Percentiles rank a stretch among this genome's conserved stretches.
These are phyloP conservation scores for Quercus rubra DNA, from an alignment of 306 rosid genomes.

Conservation along the genomic window DNA sequence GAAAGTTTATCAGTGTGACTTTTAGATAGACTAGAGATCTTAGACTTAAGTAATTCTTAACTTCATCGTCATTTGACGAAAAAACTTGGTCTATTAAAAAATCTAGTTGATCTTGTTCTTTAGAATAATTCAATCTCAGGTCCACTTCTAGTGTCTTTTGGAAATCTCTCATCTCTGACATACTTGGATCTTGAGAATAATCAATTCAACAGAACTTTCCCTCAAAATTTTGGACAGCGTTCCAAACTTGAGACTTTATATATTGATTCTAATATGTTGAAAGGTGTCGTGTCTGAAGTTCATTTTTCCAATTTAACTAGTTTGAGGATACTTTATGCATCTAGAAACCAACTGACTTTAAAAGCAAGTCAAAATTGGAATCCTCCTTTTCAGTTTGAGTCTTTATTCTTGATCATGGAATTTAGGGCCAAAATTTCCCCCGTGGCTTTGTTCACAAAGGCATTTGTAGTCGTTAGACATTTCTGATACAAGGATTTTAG, in stretches of 20 bases:
- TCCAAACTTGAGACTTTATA: too few relatives aligned
- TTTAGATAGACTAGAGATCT: too few relatives aligned
- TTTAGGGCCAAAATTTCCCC: slow-evolving; percentile 17
- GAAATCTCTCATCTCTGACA: too few relatives aligned
- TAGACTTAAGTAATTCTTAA: too few relatives aligned
- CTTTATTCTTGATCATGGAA: neutral
- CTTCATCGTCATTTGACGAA: neutral
- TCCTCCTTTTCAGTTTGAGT: rapidly evolving
- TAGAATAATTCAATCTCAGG: too few relatives aligned
- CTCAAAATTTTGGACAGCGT: too few relatives aligned
- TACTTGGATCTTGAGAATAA: too few relatives aligned
- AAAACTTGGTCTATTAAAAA: neutral
- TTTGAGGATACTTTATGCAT: neutral
- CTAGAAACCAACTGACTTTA: neutral
- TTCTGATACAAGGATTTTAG: neutral
- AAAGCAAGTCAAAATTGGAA: slow-evolving; percentile 1
- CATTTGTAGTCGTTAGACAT: neutral
- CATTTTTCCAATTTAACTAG: neutral
- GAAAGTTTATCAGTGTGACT: too few relatives aligned
- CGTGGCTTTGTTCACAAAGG: slow-evolving; percentile 15
- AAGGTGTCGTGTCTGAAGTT: slow-evolving; percentile 6
- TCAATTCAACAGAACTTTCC: too few relatives aligned
- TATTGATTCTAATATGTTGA: neutral
- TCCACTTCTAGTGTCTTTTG: too few relatives aligned
- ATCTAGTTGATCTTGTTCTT: too few relatives aligned